Percentiles rank a stretch among this genome's conserved stretches.
phyloP scores from a whole-genome alignment of 805 yeast species.

The Lipomyces orientalis region DNA sequence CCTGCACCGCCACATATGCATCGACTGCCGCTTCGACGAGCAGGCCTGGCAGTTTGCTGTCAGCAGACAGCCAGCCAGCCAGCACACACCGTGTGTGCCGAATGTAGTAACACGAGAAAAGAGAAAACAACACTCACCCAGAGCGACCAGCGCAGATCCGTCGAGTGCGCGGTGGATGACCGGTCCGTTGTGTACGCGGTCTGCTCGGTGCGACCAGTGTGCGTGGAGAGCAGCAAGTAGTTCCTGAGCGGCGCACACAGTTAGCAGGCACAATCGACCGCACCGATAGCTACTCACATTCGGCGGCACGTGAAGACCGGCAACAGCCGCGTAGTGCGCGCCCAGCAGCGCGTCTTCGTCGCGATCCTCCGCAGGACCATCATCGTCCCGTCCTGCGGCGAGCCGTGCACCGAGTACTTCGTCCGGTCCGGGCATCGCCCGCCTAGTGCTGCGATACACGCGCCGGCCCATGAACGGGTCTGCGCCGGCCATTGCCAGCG shows the following conservation, averaged over 20 bases:
- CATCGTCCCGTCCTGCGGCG: neutral
- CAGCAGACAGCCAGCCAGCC: neutral
- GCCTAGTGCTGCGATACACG: neutral
- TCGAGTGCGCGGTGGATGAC: slow-evolving; percentile 17
- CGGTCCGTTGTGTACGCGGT: neutral
- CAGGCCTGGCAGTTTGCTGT: slow-evolving; percentile 10
- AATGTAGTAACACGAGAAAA: too few relatives aligned
- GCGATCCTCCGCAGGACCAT: neutral
- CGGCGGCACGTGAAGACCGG: slow-evolving; percentile 1
- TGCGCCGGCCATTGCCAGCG: neutral
- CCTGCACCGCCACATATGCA: slow-evolving; percentile 21
- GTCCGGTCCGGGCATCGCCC: slow-evolving; percentile 9
- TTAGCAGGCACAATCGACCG: neutral
- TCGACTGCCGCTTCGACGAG: slow-evolving; percentile 17
- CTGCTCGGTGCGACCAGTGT: slow-evolving; percentile 15
- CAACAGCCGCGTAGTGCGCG: slow-evolving; percentile 3
- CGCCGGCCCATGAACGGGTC: slow-evolving; percentile 6
- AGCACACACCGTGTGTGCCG: neutral
- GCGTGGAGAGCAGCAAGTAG: slow-evolving; percentile 18
- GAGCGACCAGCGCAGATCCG: slow-evolving; percentile 27
- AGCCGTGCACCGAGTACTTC: slow-evolving; percentile 3
- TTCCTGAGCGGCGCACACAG: slow-evolving; percentile 7
- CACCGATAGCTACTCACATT: slow-evolving; percentile 9
- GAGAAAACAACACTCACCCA: slow-evolving; percentile 14
- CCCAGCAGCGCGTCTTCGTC: slow-evolving; percentile 7